Evolutionary conservation across 805 yeast species (phyloP).

Genomic region (Gaillardinia entomophila): DNA sequence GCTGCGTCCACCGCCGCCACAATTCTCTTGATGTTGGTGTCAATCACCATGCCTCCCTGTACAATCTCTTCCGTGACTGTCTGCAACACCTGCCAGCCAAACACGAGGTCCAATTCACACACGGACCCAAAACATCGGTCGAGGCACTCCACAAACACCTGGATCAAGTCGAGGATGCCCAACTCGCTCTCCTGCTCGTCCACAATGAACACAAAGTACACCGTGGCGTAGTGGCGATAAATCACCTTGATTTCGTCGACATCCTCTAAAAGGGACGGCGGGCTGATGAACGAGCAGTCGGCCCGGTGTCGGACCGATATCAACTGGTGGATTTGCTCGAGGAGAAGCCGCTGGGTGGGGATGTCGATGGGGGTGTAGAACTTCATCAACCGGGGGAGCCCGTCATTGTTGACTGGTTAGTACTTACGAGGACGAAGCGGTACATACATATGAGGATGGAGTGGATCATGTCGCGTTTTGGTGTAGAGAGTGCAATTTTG

Average conservation of each 20-base stretch:
- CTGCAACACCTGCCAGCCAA: constrained; percentile 96
- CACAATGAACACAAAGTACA: constrained; percentile 93
- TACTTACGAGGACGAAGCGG: constrained; percentile 1
- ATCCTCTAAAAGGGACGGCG: constrained; percentile 73
- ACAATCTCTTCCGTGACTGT: constrained; percentile 87
- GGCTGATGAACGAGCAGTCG: constrained; percentile 85
- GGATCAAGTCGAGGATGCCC: constrained; percentile 89
- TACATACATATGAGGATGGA: constrained; percentile 75
- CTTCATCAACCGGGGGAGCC: constrained; percentile 82
- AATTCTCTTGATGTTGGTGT: constrained; percentile 75
- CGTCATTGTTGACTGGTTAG: constrained; percentile 74
- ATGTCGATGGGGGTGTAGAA: constrained; percentile 90
- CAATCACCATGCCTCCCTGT: constrained; percentile 98
- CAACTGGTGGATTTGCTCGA: constrained; percentile 77
- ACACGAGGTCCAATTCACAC: constrained; percentile 93
- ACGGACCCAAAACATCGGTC: constrained; percentile 92
- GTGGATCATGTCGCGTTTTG: too few species aligned
- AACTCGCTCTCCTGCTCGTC: constrained; percentile 94
- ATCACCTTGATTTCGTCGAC: constrained; percentile 79
- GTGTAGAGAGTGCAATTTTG: too few species aligned
- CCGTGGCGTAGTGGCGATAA: constrained; percentile 89
- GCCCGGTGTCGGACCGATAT: constrained; percentile 64
- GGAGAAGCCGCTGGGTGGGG: constrained; percentile 69
- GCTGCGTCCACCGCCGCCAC: constrained; percentile 80
- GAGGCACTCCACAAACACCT: constrained; percentile 92